These are phyloP conservation scores for Bipolaris cookei DNA, from an alignment of 2,329 filamentous ascomycete genomes.

Conservation along the genomic window DNA sequence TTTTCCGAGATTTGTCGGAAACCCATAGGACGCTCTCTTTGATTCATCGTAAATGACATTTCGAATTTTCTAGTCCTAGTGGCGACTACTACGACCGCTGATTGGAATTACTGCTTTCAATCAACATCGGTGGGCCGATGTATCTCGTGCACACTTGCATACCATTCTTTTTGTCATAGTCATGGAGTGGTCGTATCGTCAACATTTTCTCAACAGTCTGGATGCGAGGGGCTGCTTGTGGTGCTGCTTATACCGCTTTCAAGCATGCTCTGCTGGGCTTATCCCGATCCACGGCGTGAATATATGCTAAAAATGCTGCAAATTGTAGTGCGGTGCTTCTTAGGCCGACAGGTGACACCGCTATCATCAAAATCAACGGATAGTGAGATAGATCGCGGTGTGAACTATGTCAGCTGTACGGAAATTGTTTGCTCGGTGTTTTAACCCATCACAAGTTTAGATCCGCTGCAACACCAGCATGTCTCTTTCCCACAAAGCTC, in stretches of 20 bases:
- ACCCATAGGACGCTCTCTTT: too few relatives aligned
- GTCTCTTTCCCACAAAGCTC: slow-evolving; percentile 3
- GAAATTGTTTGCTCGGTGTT: not conserved
- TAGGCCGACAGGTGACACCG: not conserved
- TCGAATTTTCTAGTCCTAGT: not conserved
- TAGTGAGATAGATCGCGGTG: not conserved
- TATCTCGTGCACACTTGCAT: not conserved
- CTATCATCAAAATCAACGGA: not conserved
- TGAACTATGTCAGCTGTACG: not conserved
- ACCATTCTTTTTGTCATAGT: not conserved
- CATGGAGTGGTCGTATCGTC: not conserved
- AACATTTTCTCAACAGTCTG: not conserved
- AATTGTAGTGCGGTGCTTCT: not conserved
- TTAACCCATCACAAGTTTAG: slow-evolving; percentile 17
- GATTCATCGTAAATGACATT: not conserved
- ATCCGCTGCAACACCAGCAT: not conserved
- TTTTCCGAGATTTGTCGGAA: not conserved
- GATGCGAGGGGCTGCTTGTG: not conserved
- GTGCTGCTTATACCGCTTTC: not conserved
- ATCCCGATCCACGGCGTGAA: not conserved
- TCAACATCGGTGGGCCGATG: not conserved
- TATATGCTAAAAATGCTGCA: not conserved
- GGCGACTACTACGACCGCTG: not conserved
- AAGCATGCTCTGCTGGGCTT: not conserved
- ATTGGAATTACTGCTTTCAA: not conserved